phyloP scores from a whole-genome alignment of 495 filamentous ascomycete species.

The Apodospora peruviana region DNA sequence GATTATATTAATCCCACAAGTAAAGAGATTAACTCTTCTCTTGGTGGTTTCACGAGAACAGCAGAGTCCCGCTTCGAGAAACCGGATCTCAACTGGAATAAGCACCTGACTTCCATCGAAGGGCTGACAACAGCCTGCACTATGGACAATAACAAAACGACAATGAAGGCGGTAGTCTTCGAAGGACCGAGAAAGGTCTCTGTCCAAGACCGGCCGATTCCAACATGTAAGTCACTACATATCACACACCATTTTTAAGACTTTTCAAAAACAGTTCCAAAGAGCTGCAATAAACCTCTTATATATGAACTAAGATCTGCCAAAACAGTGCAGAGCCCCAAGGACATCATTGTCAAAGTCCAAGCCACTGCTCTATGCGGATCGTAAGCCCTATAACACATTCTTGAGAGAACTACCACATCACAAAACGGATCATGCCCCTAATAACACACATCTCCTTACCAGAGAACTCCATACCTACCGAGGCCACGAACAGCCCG shows the following conservation, averaged over 20 bases:
- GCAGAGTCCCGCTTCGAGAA: no score
- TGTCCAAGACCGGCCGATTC: constrained; percentile 60
- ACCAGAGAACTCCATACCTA: constrained; percentile 83
- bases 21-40: no score
- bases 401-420: neutral
- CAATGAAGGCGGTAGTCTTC: constrained; percentile 70
- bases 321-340: constrained; percentile 57
- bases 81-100: no score
- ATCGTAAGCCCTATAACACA: constrained; percentile 50
- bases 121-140: no score
- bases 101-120: no score
- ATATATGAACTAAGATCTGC: no score
- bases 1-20: no score
- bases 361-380: constrained; percentile 84
- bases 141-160: constrained; percentile 11
- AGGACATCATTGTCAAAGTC: constrained; percentile 82
- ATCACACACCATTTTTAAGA: constrained; percentile 10
- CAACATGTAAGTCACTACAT: constrained; percentile 34
- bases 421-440: constrained; percentile 1
- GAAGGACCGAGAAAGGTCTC: constrained; percentile 56
- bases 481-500: constrained; percentile 66
- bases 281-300: constrained; percentile 34
- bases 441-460: neutral
- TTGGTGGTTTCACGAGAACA: no score
- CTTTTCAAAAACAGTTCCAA: constrained; percentile 10